Base-by-base conservation (phyloP, 345 rosid species). In the Sisymbrium irio region DNA sequence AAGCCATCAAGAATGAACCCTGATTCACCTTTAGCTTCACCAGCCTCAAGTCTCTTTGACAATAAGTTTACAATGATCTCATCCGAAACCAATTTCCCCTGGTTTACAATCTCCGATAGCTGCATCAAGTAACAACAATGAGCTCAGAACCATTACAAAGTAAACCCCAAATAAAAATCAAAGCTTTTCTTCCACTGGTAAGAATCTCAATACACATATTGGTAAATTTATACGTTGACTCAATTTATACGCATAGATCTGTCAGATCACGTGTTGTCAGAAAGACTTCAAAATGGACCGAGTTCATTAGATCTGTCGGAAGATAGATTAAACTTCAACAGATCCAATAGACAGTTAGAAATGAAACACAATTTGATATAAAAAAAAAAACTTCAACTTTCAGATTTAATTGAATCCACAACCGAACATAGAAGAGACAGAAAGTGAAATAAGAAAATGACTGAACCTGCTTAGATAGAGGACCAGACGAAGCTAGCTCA, bases 1-100 rank as follows among this genome's bases (percentile, higher is more conserved):
- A 95, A 95, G 37, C 99, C 98, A 74, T 92, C 99, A 22, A 92
- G 96, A 65, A 95, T 87, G 73, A 94, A 95, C 5, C 97, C 96
- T 3, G 92, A 83, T 86, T 92, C 97, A n/a, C 96, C 97, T 80
- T 82, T 86, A 1, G 87, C 84, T 76, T 90, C 91, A 62, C 96
- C 96, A 53, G 91, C 82, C 45, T 82, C 83, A 11, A 95, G 93
- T 69, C 98, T 85, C 79, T 92, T 92, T 1, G 96, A 86, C 78
- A 95, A 77, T 27, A 95, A 68, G 62, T 78, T 83, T 2, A 92
- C 73, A 28, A 92, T 86, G 57, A 86, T 85, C 81, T 90, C 97
- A 80, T 95, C 98, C 0, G 96, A 92, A 32, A 95, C 97, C 79
- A 95, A 77, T 65, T 90, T 81, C 18, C 97, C 96, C 62, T 86